These are phyloP conservation scores for Teunomyces stri DNA, from an alignment of 805 yeast species.

Conservation along the genomic window DNA sequence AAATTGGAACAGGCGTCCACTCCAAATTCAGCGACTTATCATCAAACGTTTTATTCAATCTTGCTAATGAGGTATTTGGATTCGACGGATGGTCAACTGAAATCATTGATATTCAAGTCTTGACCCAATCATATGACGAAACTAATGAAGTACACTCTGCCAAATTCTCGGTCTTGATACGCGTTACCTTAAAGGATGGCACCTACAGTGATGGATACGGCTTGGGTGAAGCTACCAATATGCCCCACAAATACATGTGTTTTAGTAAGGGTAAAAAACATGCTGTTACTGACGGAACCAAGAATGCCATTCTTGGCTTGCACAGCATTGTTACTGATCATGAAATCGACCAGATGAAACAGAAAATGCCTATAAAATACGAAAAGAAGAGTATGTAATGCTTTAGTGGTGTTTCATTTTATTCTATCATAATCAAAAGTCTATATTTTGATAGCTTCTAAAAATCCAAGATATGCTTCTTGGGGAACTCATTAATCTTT, in stretches of 20 bases:
- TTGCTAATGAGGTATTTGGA: slow-evolving; percentile 55
- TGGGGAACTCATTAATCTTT: slow-evolving; percentile 59
- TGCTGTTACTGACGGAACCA: slow-evolving; percentile 47
- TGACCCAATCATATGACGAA: slow-evolving; percentile 19
- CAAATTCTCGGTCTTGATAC: slow-evolving; percentile 27
- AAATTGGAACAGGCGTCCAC: slow-evolving; percentile 3
- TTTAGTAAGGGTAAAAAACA: slow-evolving; percentile 44
- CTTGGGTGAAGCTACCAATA: slow-evolving; percentile 30
- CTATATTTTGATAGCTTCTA: slow-evolving; percentile 19
- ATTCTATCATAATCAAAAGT: not conserved
- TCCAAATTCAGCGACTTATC: not conserved
- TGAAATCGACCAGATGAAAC: slow-evolving; percentile 14
- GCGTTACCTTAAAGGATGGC: slow-evolving; percentile 44
- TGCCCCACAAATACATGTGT: slow-evolving; percentile 33
- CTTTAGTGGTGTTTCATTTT: not conserved
- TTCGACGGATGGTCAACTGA: slow-evolving; percentile 57
- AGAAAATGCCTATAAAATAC: not conserved
- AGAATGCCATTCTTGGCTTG: slow-evolving; percentile 40
- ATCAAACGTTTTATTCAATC: slow-evolving; percentile 28
- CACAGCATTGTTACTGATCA: slow-evolving; percentile 24
- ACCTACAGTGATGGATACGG: slow-evolving; percentile 40
- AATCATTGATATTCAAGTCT: slow-evolving; percentile 24
- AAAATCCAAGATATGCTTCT: slow-evolving; percentile 56
- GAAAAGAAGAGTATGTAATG: not conserved
- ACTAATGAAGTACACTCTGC: slow-evolving; percentile 20